phyloP scores from a whole-genome alignment of 2,329 filamentous ascomycete species.

The Tolypocladium endophyticum region DNA sequence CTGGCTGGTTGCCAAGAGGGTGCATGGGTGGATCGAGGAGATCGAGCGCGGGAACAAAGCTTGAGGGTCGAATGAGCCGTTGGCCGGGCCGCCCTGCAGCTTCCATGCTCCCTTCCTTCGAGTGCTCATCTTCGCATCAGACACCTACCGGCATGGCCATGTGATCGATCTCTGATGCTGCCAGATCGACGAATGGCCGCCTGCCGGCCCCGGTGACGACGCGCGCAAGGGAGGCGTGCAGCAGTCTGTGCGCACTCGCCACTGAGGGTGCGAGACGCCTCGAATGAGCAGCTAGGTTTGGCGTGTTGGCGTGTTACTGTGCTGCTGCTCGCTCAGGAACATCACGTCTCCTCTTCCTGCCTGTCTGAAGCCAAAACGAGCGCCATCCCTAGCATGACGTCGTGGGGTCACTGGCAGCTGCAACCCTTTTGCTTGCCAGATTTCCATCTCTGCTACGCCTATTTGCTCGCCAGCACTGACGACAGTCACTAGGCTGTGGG shows the following conservation, averaged over 20 bases:
- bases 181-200: not conserved
- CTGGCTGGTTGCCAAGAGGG: constrained; percentile 17
- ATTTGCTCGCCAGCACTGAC: not conserved
- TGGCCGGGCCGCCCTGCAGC: not conserved
- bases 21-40: constrained; percentile 17
- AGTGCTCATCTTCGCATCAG: not conserved
- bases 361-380: not conserved
- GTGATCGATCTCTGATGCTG: not conserved
- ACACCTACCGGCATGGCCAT: not conserved
- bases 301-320: not conserved
- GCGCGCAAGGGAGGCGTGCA: not conserved
- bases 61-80: not conserved
- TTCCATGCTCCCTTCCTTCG: not conserved
- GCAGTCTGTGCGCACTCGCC: not conserved
- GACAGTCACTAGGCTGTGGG: not conserved
- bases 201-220: not conserved
- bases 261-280: not conserved
- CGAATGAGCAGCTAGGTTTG: not conserved
- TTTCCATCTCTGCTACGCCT: not conserved
- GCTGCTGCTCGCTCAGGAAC: not conserved
- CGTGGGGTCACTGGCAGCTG: not conserved
- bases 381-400: not conserved
- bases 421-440: not conserved
- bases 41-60: constrained; percentile 10
- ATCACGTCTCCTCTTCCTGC: not conserved